Percentiles rank a stretch among this genome's conserved stretches.
Evolutionary conservation across 2,329 filamentous ascomycete species (phyloP).

Genomic region (Thielaviopsis punctulata): DNA sequence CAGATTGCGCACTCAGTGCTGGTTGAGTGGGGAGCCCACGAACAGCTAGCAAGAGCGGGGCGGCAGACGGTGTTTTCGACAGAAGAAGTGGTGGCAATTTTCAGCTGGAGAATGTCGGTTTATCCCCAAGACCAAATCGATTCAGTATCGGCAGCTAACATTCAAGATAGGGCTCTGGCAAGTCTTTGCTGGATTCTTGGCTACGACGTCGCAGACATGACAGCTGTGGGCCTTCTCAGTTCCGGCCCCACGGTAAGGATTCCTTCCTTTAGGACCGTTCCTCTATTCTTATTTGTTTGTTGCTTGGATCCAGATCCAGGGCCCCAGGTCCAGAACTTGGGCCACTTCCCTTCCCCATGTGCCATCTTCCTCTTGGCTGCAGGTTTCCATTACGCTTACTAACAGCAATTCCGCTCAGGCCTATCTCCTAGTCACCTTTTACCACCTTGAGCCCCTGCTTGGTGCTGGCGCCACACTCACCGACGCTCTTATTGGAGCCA

Average conservation of each 20-base stretch:
- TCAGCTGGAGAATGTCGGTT: slow-evolving; percentile 28
- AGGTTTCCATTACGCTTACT: neutral
- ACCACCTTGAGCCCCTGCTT: slow-evolving; percentile 49
- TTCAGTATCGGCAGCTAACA: neutral
- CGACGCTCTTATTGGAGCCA: neutral
- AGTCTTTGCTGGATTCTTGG: slow-evolving; percentile 55
- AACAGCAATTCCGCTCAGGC: slow-evolving; percentile 26
- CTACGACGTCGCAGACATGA: slow-evolving; percentile 57
- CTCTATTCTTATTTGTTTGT: neutral
- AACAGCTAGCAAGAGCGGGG: neutral
- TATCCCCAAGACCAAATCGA: neutral
- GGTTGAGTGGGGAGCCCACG: neutral
- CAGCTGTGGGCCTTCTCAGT: slow-evolving; percentile 48
- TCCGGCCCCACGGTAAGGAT: slow-evolving; percentile 50
- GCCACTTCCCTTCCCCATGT: too few species aligned
- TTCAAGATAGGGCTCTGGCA: slow-evolving; percentile 22
- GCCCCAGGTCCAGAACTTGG: too few species aligned
- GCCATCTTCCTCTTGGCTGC: too few species aligned
- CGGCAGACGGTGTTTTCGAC: neutral
- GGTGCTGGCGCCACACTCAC: slow-evolving; percentile 27
- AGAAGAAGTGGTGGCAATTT: neutral
- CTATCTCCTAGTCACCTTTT: slow-evolving; percentile 64
- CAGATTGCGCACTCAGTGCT: neutral
- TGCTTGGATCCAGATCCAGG: neutral
- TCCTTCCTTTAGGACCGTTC: neutral